Base-by-base conservation (phyloP, 83 land plant species). In the Diphasiastrum complanatum region DNA sequence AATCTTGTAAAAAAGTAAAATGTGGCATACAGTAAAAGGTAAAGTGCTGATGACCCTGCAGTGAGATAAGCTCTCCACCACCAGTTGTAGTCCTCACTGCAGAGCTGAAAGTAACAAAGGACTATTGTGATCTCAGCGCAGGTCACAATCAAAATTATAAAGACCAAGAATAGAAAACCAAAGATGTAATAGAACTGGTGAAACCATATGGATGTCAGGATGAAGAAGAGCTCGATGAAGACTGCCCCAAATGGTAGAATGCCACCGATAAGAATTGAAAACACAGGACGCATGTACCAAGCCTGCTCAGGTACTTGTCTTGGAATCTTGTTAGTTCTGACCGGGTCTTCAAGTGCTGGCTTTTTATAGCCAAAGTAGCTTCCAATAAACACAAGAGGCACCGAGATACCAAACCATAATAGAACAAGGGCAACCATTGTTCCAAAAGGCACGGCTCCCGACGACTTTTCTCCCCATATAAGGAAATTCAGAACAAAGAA, bases 141-240 rank as follows among this genome's bases (percentile, higher is more conserved):
- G 30, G 59, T 55, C n/a, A 55, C 59, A 6, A 32, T 35, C 14
- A 55, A 35, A 12, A 55, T 55, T 31, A 55, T 31, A 35, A 55
- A 55, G 59, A 55, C 59, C n/a, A 55, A 27, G 34, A 55, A 55
- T 11, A 55, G 59, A 35, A 55, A 55, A 35, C 59, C 59, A 27
- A 55, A 55, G 59, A 55, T 55, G 59, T 55, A 55, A 1, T 55
- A 55, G 59, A 55, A 55, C n/a, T n/a, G n/a, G n/a, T n/a, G n/a
- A n/a, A n/a, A n/a, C n/a, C n/a, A n/a, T n/a, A n/a, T n/a, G n/a
- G n/a, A n/a, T n/a, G n/a, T n/a, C n/a, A n/a, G n/a, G n/a, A n/a
- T n/a, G n/a, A n/a, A n/a, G n/a, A n/a, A n/a, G n/a, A n/a, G n/a
- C n/a, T n/a, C n/a, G n/a, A n/a, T n/a, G n/a, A n/a, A n/a, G n/a